phyloP scores from a whole-genome alignment of 768 basidiomycete species.

The Psilocybe cubensis region DNA sequence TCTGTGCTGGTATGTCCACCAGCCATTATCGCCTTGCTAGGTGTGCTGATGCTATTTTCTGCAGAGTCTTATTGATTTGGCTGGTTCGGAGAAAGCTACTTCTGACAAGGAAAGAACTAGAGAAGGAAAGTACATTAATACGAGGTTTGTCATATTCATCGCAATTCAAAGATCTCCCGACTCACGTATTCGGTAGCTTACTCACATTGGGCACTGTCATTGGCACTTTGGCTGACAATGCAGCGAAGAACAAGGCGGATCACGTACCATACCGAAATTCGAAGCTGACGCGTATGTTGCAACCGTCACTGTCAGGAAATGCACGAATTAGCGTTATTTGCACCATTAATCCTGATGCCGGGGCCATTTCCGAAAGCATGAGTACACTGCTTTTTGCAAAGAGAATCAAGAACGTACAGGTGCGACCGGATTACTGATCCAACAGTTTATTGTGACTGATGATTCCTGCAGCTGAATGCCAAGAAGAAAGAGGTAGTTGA shows the following conservation, averaged over 20 bases:
- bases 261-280: slow-evolving; percentile 96
- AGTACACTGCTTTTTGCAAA: slow-evolving; percentile 92
- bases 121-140: slow-evolving; percentile 97
- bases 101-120: slow-evolving; percentile 94
- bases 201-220: slow-evolving; percentile 94
- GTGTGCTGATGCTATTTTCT: slow-evolving; percentile 1
- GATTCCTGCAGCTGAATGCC: slow-evolving; percentile 61
- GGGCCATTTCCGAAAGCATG: slow-evolving; percentile 81
- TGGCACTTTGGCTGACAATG: slow-evolving; percentile 88
- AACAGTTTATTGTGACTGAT: not conserved
- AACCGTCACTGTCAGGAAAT: slow-evolving; percentile 94
- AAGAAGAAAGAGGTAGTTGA: slow-evolving; percentile 95
- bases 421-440: slow-evolving; percentile 29
- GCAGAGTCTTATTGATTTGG: slow-evolving; percentile 92
- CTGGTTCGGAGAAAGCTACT: slow-evolving; percentile 95
- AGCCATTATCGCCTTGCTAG: not conserved
- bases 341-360: slow-evolving; percentile 86
- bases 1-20: slow-evolving; percentile 60
- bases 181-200: slow-evolving; percentile 51
- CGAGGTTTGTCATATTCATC: slow-evolving; percentile 48
- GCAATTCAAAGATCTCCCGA: not conserved
- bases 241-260: slow-evolving; percentile 78
- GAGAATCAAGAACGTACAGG: slow-evolving; percentile 87
- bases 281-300: slow-evolving; percentile 92
- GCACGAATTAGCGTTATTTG: slow-evolving; percentile 96